Evolutionary conservation across 257 asterid species (phyloP).

Genomic region (Leonotis leonurus): DNA sequence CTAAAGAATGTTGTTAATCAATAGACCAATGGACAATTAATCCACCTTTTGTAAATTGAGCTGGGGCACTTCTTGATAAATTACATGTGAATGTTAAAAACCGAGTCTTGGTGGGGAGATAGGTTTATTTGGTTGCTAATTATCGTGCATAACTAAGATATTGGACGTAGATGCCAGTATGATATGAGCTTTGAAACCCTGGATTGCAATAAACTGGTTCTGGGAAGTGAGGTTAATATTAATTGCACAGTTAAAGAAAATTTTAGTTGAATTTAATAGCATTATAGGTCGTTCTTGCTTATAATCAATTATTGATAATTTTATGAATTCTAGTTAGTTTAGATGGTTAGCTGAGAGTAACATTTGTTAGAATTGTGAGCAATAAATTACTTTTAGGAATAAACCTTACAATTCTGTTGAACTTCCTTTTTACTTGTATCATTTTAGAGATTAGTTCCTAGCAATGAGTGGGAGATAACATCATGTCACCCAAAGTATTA

Average conservation of each 20-base stretch:
- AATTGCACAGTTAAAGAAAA: background rate
- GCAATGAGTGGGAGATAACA: background rate
- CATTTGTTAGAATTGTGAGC: background rate
- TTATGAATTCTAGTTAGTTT: constrained; percentile 8
- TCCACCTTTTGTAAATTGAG: background rate
- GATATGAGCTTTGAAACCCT: constrained; percentile 6
- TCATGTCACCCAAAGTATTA: background rate
- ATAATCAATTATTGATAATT: background rate
- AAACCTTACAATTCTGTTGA: background rate
- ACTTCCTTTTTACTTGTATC: background rate
- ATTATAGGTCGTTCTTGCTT: background rate
- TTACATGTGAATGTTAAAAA: background rate
- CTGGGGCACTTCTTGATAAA: background rate
- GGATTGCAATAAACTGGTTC: too few species aligned
- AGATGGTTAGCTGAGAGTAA: background rate
- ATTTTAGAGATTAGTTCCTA: background rate
- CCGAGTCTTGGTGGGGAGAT: background rate
- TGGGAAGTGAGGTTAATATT: background rate
- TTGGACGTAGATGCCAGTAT: background rate
- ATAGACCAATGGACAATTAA: too few species aligned
- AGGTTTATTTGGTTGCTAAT: background rate
- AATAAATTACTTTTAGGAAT: background rate
- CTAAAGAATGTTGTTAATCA: too few species aligned
- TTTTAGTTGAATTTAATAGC: background rate
- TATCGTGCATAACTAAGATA: background rate